Conservation (phyloP, 148 eudicot species). For the Fagopyrum tataricum region DNA sequence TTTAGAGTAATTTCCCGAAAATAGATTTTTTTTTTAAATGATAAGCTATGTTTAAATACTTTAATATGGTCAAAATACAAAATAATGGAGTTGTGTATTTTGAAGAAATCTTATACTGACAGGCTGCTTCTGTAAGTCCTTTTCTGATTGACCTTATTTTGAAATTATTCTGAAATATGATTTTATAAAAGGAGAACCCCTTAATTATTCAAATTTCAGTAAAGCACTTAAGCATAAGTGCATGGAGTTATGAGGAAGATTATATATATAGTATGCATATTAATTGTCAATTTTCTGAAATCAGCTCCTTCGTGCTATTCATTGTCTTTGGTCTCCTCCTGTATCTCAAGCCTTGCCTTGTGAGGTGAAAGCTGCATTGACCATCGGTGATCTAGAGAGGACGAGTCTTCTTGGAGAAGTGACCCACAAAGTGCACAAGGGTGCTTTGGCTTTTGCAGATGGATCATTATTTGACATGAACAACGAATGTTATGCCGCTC, state of each 20-base stretch:
- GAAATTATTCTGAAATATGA: background rate
- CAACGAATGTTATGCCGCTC: constrained; percentile 62
- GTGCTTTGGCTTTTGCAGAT: constrained; percentile 56
- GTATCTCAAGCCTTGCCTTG: constrained; percentile 73
- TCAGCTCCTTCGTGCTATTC: constrained; percentile 89
- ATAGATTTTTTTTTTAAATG: no score
- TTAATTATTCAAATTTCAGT: no score
- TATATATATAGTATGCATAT: background rate
- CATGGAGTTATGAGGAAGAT: background rate
- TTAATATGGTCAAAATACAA: no score
- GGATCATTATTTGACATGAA: constrained; percentile 54
- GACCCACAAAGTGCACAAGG: constrained; percentile 56
- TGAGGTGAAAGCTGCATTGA: constrained; percentile 82
- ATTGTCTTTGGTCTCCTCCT: constrained; percentile 93
- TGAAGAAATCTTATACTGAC: no score
- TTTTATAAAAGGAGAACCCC: no score
- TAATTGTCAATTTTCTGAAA: constrained; percentile 4
- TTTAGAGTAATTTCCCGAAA: no score
- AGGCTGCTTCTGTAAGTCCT: no score
- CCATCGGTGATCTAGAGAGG: constrained; percentile 73
- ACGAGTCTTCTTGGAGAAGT: constrained; percentile 80
- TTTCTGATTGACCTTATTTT: no score
- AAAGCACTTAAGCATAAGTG: no score
- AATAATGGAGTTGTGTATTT: no score
- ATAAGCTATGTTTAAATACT: no score